A percentile compares a stretch with the other conserved stretches of the same genome.
phyloP scores from a whole-genome alignment of 192 early-diverging fungal genomes.

The Geranomyces variabilis region DNA sequence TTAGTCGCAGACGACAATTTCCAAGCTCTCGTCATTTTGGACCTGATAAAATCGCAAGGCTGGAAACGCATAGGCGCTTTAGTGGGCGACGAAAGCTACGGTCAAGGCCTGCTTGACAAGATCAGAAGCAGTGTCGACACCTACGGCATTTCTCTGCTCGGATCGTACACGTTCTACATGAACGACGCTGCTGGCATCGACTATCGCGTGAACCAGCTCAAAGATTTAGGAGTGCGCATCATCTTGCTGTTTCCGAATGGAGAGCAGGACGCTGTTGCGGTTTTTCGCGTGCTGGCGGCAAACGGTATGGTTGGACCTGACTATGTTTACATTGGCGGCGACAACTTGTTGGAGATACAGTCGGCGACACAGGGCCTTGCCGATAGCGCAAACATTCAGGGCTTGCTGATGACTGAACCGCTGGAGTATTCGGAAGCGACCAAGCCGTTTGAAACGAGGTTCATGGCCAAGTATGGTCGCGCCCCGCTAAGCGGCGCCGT shows the following conservation, averaged over 20 bases:
- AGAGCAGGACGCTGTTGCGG: constrained; percentile 8
- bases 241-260: constrained; percentile 11
- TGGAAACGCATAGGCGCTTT: constrained; percentile 32
- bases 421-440: constrained; percentile 17
- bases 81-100: constrained; percentile 2
- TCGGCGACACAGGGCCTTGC: background rate
- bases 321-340: constrained; percentile 31
- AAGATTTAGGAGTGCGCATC: constrained; percentile 19
- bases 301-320: constrained; percentile 28
- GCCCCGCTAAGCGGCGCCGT: background rate
- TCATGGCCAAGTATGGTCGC: background rate
- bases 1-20: constrained; percentile 41
- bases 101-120: constrained; percentile 19
- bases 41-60: constrained; percentile 20
- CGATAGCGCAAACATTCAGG: constrained; percentile 12
- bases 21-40: constrained; percentile 38
- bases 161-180: constrained; percentile 18
- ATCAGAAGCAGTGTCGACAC: background rate
- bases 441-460: background rate
- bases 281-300: constrained; percentile 17
- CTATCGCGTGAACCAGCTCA: constrained; percentile 16
- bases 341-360: constrained; percentile 10
- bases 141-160: background rate
- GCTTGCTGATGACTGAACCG: constrained; percentile 28
- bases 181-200: constrained; percentile 10